phyloP scores from a whole-genome alignment of 768 basidiomycete genomes.

The Lactarius trivialis region DNA sequence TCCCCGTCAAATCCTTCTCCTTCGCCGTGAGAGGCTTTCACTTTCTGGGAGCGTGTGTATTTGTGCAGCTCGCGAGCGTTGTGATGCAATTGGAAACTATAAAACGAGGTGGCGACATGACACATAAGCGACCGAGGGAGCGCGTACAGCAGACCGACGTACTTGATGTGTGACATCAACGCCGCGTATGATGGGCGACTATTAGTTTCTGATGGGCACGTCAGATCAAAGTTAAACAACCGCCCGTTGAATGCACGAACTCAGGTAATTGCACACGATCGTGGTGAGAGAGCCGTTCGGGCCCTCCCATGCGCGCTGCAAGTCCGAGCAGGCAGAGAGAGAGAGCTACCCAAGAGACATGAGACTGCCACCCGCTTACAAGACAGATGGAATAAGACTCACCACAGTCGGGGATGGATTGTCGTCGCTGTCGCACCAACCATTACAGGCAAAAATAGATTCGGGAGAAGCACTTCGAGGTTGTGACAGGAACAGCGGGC shows the following conservation, averaged over 20 bases:
- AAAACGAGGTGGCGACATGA: background rate
- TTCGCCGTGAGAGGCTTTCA: conserved; percentile 6
- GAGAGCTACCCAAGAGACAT: conserved; percentile 14
- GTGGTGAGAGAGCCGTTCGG: conserved; percentile 25
- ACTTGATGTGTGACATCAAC: conserved; percentile 20
- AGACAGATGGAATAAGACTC: background rate
- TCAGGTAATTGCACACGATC: conserved; percentile 18
- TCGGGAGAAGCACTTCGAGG: conserved; percentile 22
- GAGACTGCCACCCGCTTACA: background rate
- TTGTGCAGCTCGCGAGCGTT: conserved; percentile 9
- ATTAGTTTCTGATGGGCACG: conserved; percentile 1
- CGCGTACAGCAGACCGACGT: background rate
- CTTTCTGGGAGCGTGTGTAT: conserved; percentile 10
- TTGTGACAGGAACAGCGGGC: background rate
- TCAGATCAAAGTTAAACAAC: background rate
- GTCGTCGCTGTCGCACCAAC: conserved; percentile 17
- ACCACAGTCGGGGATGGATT: conserved; percentile 12
- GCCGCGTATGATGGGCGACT: conserved; percentile 4
- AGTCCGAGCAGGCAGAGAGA: conserved; percentile 25
- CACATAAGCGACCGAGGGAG: background rate
- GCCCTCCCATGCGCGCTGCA: conserved; percentile 24
- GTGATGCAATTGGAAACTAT: conserved; percentile 2
- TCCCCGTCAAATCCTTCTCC: conserved; percentile 14
- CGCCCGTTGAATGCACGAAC: conserved; percentile 1
- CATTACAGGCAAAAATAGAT: conserved; percentile 18